Evolutionary conservation across 2,329 filamentous ascomycete species (phyloP), one percentile per base, ranked within the genome.

Genomic region (Tolypocladium tropicale): DNA sequence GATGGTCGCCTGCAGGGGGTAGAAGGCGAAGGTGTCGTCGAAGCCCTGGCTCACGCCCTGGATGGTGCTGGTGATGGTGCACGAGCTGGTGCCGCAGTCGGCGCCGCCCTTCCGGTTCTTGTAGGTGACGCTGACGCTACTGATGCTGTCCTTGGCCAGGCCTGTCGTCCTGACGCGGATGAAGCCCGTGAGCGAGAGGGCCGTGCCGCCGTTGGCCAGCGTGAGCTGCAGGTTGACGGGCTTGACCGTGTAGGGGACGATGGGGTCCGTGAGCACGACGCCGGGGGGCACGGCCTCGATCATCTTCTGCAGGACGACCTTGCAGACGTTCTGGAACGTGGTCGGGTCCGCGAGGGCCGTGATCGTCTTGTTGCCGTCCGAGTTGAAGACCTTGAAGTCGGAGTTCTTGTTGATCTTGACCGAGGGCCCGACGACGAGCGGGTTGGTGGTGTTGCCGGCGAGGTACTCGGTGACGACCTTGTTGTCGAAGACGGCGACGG

Each of bases 11-110:
- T 68, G 61, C 39, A 79, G 68, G n/a, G 74, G 76, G 60, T 74
- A 79, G 67, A 81, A 82, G 54, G 73, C 72, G 64, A 85, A 86
- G 10, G 70, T 78, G 57, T 86, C 81, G 63, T 86, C 83, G 54
- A 85, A 81, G 2, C 83, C 83, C 46, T 71, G 69, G 5, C 76
- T 75, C 28, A 74, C 71, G 3, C 80, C 81, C 48, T 74, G 73
- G n/a, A 74, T 59, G 4, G 67, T 72, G 21, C 77, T 70, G 2
- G 70, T 72, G 53, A 79, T 76, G n/a, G 71, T 70, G 58, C 78
- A 80, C 25, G 67, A 66, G 25, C 58, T 53, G 10, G 62, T 60
- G 30, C 76, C 74, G 56, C 78, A 80, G n/a, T 68, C 66, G 25
- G 68, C 68, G 2, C 72, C 73, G 6, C 82, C 81, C 48, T 66